phyloP scores from a whole-genome alignment of 768 basidiomycete genomes.

The Russula emetica region DNA sequence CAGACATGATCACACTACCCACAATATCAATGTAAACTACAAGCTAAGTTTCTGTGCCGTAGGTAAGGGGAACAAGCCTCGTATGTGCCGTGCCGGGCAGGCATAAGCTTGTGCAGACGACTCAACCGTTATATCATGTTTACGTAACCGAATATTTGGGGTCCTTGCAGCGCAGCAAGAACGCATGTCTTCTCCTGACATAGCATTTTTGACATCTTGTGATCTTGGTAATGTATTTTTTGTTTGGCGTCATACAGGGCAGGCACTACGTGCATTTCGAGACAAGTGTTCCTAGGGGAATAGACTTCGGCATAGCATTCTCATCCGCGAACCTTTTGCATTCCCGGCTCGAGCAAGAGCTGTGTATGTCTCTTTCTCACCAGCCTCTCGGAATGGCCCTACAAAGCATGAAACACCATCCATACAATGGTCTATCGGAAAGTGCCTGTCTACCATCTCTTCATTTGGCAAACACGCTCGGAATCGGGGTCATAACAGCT shows the following conservation, averaged over 20 bases:
- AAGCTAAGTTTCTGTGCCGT: too few species aligned
- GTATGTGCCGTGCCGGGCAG: too few species aligned
- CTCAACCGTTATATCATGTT: too few species aligned
- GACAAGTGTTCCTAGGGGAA: not conserved
- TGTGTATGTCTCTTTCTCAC: not conserved
- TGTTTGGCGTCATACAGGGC: not conserved
- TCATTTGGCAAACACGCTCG: not conserved
- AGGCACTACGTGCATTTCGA: not conserved
- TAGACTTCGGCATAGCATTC: slow-evolving; percentile 1
- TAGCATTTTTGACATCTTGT: not conserved
- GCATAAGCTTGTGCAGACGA: too few species aligned
- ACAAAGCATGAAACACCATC: not conserved
- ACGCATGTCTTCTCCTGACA: not conserved
- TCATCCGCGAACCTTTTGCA: slow-evolving; percentile 23
- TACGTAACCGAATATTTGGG: not conserved
- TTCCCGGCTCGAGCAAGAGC: not conserved
- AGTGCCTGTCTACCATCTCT: not conserved
- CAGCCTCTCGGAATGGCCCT: not conserved
- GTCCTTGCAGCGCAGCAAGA: not conserved
- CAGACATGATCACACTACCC: not conserved
- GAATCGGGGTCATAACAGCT: not conserved
- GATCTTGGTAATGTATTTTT: not conserved
- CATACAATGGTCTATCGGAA: not conserved
- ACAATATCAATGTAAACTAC: not conserved
- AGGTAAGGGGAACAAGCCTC: too few species aligned